Evolutionary conservation across 1,284 basidiomycete species (phyloP).

Genomic region (Ustilago esculenta): DNA sequence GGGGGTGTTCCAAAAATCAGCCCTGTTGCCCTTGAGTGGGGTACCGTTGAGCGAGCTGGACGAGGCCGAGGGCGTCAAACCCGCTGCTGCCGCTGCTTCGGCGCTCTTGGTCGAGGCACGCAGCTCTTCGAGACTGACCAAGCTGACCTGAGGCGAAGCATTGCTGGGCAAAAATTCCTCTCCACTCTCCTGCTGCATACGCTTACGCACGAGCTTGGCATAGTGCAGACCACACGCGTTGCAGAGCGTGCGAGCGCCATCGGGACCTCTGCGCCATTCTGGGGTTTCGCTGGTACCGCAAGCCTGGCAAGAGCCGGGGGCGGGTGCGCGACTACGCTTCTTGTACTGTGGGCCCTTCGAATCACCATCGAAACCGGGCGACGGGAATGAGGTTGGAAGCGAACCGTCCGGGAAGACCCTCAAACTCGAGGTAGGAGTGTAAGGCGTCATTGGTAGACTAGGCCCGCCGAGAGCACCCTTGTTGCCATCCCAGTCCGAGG

Average conservation of each 20-base stretch:
- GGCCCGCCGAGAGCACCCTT: not conserved
- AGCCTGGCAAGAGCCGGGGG: conserved; percentile 59
- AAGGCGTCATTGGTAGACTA: conserved; percentile 20
- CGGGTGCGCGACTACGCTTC: conserved; percentile 64
- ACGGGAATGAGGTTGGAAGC: conserved; percentile 37
- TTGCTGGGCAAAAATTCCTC: conserved; percentile 33
- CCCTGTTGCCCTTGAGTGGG: conserved; percentile 19
- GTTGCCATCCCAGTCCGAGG: conserved; percentile 40
- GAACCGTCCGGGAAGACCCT: conserved; percentile 42
- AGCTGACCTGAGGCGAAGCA: conserved; percentile 31
- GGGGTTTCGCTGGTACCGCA: conserved; percentile 62
- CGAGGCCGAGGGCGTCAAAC: conserved; percentile 17
- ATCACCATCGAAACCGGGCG: conserved; percentile 39
- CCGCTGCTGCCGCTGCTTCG: conserved; percentile 30
- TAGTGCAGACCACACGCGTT: conserved; percentile 64
- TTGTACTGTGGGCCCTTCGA: conserved; percentile 58
- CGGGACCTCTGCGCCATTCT: conserved; percentile 65
- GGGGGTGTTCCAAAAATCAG: conserved; percentile 32
- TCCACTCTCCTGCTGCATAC: conserved; percentile 49
- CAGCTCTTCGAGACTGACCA: conserved; percentile 56
- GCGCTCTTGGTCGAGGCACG: conserved; percentile 54
- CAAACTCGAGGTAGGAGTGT: conserved; percentile 20
- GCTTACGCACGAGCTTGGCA: conserved; percentile 57
- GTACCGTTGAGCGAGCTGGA: conserved; percentile 36
- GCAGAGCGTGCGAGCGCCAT: conserved; percentile 64